These are phyloP conservation scores for Fusarium chaquense DNA, from an alignment of 2,329 filamentous ascomycete species.

Conservation along the genomic window DNA sequence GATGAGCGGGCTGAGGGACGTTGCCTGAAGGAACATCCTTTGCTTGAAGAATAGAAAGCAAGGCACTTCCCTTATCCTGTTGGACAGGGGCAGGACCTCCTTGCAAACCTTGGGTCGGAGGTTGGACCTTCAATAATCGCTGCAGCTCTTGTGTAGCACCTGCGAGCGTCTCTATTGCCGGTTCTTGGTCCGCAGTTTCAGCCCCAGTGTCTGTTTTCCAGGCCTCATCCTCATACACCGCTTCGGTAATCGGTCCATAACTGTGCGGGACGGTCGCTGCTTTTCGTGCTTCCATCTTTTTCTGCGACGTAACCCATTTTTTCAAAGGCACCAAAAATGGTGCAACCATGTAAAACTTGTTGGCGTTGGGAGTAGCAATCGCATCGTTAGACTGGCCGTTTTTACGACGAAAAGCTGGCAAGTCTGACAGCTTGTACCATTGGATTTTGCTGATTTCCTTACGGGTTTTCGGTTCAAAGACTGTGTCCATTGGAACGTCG, in stretches of 20 bases:
- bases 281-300: slow-evolving; percentile 73
- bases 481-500: slow-evolving; percentile 85
- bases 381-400: slow-evolving; percentile 67
- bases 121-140: slow-evolving; percentile 67
- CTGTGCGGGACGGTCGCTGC: slow-evolving; percentile 56
- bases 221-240: slow-evolving; percentile 72
- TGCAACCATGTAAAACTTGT: slow-evolving; percentile 98
- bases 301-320: slow-evolving; percentile 90
- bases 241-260: slow-evolving; percentile 64
- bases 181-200: slow-evolving; percentile 50
- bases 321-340: slow-evolving; percentile 88
- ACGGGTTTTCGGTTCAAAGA: slow-evolving; percentile 89
- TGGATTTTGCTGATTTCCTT: slow-evolving; percentile 98
- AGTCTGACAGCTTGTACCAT: slow-evolving; percentile 91
- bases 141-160: slow-evolving; percentile 66
- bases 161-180: slow-evolving; percentile 61
- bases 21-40: slow-evolving; percentile 41
- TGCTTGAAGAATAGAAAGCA: slow-evolving; percentile 66
- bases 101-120: slow-evolving; percentile 63
- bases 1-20: slow-evolving; percentile 36
- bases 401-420: slow-evolving; percentile 85
- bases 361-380: slow-evolving; percentile 70
- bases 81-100: slow-evolving; percentile 40
- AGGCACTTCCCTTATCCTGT: slow-evolving; percentile 62
- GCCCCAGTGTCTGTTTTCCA: slow-evolving; percentile 54